These are phyloP conservation scores for Xylaria multiplex DNA, from an alignment of 2,329 filamentous ascomycete genomes.

Conservation along the genomic window DNA sequence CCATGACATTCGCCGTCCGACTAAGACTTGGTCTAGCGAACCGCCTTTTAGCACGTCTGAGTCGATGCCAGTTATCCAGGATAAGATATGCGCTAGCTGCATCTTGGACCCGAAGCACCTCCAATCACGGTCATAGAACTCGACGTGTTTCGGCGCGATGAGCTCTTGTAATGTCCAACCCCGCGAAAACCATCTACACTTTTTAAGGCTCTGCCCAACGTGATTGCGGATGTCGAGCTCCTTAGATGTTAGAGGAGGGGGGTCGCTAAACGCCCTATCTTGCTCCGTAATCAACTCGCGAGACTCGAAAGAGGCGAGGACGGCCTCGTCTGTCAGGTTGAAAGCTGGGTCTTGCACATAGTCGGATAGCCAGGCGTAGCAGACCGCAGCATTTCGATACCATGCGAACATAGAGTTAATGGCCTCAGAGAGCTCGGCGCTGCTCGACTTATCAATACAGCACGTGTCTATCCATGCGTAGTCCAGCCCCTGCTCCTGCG, in stretches of 20 bases:
- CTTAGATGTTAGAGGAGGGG: constrained; percentile 25
- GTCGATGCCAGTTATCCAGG: constrained; percentile 40
- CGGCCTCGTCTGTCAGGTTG: constrained; percentile 26
- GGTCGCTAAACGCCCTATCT: constrained; percentile 32
- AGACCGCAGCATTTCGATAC: constrained; percentile 37
- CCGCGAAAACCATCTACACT: constrained; percentile 38
- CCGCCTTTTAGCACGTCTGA: constrained; percentile 35
- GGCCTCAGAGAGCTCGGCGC: constrained; percentile 41
- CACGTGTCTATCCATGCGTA: constrained; percentile 44
- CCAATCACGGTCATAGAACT: constrained; percentile 42
- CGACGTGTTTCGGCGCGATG: constrained; percentile 38
- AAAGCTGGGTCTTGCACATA: constrained; percentile 28
- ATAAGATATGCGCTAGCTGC: constrained; percentile 34
- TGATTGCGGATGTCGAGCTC: constrained; percentile 37
- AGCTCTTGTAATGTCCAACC: constrained; percentile 45
- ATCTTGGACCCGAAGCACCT: constrained; percentile 38
- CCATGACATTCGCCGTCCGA: constrained; percentile 44
- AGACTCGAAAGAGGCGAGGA: constrained; percentile 34
- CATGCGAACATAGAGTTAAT: constrained; percentile 44
- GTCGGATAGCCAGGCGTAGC: constrained; percentile 40
- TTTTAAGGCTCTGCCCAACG: constrained; percentile 32
- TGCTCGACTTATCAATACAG: constrained; percentile 43
- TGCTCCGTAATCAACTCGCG: constrained; percentile 32
- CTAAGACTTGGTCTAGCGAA: constrained; percentile 35
- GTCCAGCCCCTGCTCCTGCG: constrained; percentile 30